Percentiles rank a stretch among this genome's conserved stretches.
Evolutionary conservation across 768 basidiomycete genomes (phyloP).

Genomic region (Naganishia kalamii): DNA sequence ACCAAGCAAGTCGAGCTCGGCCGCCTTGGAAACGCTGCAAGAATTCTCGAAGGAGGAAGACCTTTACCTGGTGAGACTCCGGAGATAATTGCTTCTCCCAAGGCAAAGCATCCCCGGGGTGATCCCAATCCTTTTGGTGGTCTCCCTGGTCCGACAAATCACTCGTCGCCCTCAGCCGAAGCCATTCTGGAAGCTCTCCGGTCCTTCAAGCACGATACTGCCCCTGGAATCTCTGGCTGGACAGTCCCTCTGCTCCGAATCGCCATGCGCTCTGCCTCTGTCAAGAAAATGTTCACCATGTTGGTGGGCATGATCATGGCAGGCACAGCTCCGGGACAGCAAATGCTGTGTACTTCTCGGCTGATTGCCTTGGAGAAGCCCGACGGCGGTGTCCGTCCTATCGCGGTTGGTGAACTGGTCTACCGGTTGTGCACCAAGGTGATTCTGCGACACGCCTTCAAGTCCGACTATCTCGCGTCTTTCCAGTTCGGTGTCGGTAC

Average conservation of each 20-base stretch:
- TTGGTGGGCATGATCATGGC: not conserved
- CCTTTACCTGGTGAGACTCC: not conserved
- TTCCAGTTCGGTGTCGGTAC: conserved; percentile 27
- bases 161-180: not conserved
- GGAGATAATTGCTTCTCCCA: not conserved
- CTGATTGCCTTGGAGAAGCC: conserved; percentile 28
- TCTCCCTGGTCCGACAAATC: not conserved
- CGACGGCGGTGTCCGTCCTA: conserved; percentile 27
- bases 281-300: not conserved
- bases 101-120: not conserved
- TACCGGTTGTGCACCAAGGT: conserved; percentile 27
- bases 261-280: not conserved
- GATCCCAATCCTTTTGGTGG: not conserved
- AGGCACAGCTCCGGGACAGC: conserved; percentile 17
- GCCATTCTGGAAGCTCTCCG: not conserved
- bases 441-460: conserved; percentile 19
- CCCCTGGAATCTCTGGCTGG: conserved; percentile 13
- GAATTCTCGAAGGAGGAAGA: not conserved
- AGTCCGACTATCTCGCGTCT: not conserved
- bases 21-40: not conserved
- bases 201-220: conserved; percentile 4
- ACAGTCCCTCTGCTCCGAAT: not conserved
- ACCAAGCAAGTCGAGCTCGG: conserved; percentile 9
- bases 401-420: conserved; percentile 32
- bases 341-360: conserved; percentile 22